These are phyloP conservation scores for Fistulina hepatica DNA, from an alignment of 1,284 basidiomycete genomes.

Conservation along the genomic window DNA sequence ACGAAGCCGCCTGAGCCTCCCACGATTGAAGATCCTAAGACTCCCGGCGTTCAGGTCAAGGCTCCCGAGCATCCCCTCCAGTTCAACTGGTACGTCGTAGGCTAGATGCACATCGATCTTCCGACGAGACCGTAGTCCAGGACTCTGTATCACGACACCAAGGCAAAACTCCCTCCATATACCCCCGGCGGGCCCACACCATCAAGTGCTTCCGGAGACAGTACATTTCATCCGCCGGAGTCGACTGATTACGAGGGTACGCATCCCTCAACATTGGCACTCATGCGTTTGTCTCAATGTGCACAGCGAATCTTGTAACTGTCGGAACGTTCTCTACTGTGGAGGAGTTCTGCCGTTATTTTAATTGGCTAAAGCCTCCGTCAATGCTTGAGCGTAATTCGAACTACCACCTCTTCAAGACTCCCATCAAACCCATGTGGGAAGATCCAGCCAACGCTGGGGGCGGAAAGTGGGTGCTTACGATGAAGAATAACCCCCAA, in stretches of 20 bases:
- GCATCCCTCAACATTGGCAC: no score
- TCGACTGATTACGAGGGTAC: constrained; percentile 66
- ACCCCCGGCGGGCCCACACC: constrained; percentile 25
- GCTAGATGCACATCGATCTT: constrained; percentile 4
- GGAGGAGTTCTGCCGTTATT: constrained; percentile 86
- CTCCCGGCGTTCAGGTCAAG: constrained; percentile 61
- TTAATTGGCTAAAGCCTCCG: constrained; percentile 90
- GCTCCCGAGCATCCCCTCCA: constrained; percentile 76
- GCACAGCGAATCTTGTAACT: constrained; percentile 64
- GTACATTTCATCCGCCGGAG: constrained; percentile 29
- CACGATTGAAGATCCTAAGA: constrained; percentile 69
- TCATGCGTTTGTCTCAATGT: no score
- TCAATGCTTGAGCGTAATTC: constrained; percentile 79
- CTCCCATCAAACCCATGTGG: constrained; percentile 91
- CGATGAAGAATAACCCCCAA: constrained; percentile 74
- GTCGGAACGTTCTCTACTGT: constrained; percentile 79
- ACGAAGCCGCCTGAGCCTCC: constrained; percentile 62
- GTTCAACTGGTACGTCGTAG: constrained; percentile 58
- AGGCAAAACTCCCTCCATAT: constrained; percentile 58
- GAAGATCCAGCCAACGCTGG: constrained; percentile 86
- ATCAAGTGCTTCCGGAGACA: constrained; percentile 18
- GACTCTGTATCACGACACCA: constrained; percentile 86
- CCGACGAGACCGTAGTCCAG: constrained; percentile 26
- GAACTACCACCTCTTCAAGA: constrained; percentile 93
- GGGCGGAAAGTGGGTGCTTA: constrained; percentile 91